These are phyloP conservation scores for Diplodia intermedia DNA, from an alignment of 2,329 filamentous ascomycete species.

Conservation along the genomic window DNA sequence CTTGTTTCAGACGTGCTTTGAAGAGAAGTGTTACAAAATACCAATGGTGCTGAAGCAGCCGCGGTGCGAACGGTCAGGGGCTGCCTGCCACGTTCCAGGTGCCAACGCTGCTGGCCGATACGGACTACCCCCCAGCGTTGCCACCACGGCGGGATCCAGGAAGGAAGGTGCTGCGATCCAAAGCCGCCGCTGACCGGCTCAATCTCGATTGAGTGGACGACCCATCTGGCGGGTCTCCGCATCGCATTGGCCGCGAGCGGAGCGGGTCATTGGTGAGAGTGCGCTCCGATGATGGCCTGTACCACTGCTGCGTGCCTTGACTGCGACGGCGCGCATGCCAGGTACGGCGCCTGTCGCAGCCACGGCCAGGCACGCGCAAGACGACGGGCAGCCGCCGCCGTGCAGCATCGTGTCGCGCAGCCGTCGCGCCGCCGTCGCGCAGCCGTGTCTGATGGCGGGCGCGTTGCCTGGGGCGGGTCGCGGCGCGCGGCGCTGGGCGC, in stretches of 20 bases:
- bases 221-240: neutral
- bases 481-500: neutral
- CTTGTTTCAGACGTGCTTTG: constrained; percentile 7
- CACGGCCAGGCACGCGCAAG: constrained; percentile 9
- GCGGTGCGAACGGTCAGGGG: too few species aligned
- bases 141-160: constrained; percentile 18
- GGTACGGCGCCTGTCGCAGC: constrained; percentile 19
- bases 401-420: neutral
- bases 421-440: neutral
- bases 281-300: neutral
- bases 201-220: constrained; percentile 5
- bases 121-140: neutral
- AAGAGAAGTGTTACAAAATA: neutral
- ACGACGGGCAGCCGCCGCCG: too few species aligned
- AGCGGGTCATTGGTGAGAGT: constrained; percentile 1
- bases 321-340: constrained; percentile 18
- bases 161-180: constrained; percentile 1
- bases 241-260: neutral
- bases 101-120: too few species aligned
- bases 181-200: neutral
- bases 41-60: too few species aligned
- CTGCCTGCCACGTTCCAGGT: too few species aligned
- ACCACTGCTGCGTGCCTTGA: constrained; percentile 14
- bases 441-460: neutral
- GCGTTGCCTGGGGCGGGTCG: neutral